Conservation (phyloP, 2,329 filamentous ascomycete genomes). For the Neophaeococcomyces mojaviensis region DNA sequence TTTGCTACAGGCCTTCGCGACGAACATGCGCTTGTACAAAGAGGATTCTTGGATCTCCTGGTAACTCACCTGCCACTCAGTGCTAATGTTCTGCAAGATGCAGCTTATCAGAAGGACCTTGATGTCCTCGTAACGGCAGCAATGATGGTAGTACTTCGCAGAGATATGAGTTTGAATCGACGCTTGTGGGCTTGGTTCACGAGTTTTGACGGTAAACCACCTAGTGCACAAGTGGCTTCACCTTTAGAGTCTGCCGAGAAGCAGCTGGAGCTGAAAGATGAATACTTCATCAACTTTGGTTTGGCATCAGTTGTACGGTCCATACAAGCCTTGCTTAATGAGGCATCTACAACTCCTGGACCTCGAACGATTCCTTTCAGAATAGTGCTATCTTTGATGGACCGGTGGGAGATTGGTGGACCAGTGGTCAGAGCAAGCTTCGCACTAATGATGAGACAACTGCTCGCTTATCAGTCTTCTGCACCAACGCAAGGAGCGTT, state of each 20-base stretch:
- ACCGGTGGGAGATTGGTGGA: constrained; percentile 93
- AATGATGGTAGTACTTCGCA: constrained; percentile 74
- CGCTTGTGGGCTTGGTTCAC: constrained; percentile 95
- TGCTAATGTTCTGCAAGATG: constrained; percentile 69
- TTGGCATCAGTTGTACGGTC: constrained; percentile 66
- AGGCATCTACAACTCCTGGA: constrained; percentile 45
- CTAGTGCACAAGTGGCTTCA: neutral
- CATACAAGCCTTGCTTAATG: constrained; percentile 67
- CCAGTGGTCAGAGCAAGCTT: constrained; percentile 84
- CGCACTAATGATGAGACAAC: constrained; percentile 72
- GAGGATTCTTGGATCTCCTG: constrained; percentile 86
- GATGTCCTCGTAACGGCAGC: constrained; percentile 76
- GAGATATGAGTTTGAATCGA: constrained; percentile 95
- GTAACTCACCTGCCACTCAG: constrained; percentile 84
- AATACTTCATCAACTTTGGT: constrained; percentile 78
- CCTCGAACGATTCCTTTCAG: constrained; percentile 80
- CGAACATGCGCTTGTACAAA: constrained; percentile 81
- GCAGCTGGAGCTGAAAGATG: constrained; percentile 23
- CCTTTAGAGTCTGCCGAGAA: neutral
- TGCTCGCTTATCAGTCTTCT: constrained; percentile 63
- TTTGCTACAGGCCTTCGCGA: constrained; percentile 86
- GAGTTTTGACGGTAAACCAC: constrained; percentile 56
- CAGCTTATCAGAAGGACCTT: constrained; percentile 66
- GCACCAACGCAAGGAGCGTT: constrained; percentile 64
- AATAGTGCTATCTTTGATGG: constrained; percentile 92